A percentile compares a stretch with the other conserved stretches of the same genome.
phyloP scores from a whole-genome alignment of 768 basidiomycete species.

The Termitomyces sp. region DNA sequence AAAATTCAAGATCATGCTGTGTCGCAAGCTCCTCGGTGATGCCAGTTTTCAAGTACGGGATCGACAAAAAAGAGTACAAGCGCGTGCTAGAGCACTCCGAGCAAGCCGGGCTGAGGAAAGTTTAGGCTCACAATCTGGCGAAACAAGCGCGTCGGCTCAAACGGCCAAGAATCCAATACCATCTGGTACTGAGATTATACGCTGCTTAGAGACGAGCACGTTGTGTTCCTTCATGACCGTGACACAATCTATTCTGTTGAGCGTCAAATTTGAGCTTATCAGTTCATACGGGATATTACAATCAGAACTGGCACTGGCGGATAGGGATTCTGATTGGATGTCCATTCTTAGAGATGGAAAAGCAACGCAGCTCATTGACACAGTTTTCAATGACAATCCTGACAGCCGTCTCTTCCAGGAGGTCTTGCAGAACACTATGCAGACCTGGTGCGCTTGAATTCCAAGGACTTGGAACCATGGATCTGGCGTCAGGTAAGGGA shows the following conservation, averaged over 20 bases:
- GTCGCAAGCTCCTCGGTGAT: conserved; percentile 25
- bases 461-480: neutral
- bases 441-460: neutral
- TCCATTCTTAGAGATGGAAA: conserved; percentile 18
- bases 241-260: conserved; percentile 12
- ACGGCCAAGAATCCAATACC: conserved; percentile 12
- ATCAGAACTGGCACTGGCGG: conserved; percentile 14
- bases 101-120: conserved; percentile 9
- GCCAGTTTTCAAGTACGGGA: neutral
- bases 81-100: conserved; percentile 17
- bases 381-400: conserved; percentile 16
- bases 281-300: conserved; percentile 33
- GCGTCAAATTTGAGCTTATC: conserved; percentile 33
- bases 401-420: conserved; percentile 1
- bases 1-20: conserved; percentile 38
- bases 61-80: conserved; percentile 16
- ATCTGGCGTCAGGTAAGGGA: neutral
- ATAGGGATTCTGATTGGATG: conserved; percentile 30
- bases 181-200: conserved; percentile 14
- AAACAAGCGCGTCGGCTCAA: conserved; percentile 1
- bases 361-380: conserved; percentile 19
- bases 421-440: conserved; percentile 4
- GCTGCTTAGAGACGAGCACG: conserved; percentile 10
- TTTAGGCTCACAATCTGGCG: neutral
- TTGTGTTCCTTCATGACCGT: conserved; percentile 3